Evolutionary conservation across 495 filamentous ascomycete genomes (phyloP), one percentile per base, ranked within the genome.

Genomic region (Daldinia childiae): DNA sequence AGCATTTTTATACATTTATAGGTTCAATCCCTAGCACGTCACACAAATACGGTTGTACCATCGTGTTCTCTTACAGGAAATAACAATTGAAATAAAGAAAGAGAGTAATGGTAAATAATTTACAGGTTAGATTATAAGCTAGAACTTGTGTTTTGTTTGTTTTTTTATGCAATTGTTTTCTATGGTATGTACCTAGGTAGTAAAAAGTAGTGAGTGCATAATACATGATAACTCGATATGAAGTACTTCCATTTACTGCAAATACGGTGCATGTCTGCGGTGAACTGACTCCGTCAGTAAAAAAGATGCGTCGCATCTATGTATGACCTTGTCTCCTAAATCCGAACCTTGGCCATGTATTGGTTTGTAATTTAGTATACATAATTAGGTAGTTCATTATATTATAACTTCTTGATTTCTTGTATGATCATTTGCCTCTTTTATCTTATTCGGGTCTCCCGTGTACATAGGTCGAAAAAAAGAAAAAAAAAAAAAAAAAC

Each of bases 241-340:
- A 11, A 34, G 32, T 34, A 34, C 32, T 34, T 34, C 8, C 32
- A 34, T n/a, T n/a, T n/a, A n/a, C 32, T 11, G 9, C 0, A 3
- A 12, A n/a, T 11, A 34, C 8, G 32, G 32, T 34, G 32, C 8
- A 8, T 26, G 9, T 51, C 15, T 12, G 45, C 12, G 24, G 19
- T 26, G 8, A 24, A 21, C 19, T 51, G 17, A 21, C 11, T 51
- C 8, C 21, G 24, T 26, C 19, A 21, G 50, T 52, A 48, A 30
- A 52, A 52, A 14, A 34, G 52, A 56, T 19, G 65, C 55, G 52
- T 60, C 55, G 60, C 64, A 19, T 24, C 29, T 57, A 59, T 43
- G 41, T 57, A 59, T 43, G 41, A 39, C 39, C 61, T 73, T 73
- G 70, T 69, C 65, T 69, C 70, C 65, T 73, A 73, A 73, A 41